Base-by-base conservation (phyloP, 345 rosid genomes). In the Lepidium aucheri region DNA sequence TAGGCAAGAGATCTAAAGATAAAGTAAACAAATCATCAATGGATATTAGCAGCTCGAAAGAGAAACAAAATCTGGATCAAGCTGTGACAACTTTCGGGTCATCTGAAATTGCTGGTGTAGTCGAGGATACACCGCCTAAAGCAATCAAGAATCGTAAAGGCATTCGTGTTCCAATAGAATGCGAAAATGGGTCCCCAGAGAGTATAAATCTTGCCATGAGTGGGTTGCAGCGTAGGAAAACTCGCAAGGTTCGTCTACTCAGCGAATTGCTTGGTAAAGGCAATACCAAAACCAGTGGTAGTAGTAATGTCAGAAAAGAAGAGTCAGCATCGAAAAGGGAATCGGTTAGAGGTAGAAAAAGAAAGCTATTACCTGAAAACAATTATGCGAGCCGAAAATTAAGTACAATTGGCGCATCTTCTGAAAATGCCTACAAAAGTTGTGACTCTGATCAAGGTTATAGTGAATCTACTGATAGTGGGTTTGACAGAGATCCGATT, bases 261-360 rank as follows among this genome's bases (percentile, higher is more conserved):
- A 84, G 86, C n/a, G 99, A 94, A 32, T 79, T 94, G 76, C 58
- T 90, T 77, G 68, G 79, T 70, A 72, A 76, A 68, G 65, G 56
- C 40, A 83, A 69, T 36, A 77, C 53, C 60, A 75, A 73, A 53
- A 65, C 61, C 60, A 47, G 16, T 16, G 65, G 66, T 59, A 62
- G 32, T 61, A 13, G 69, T 45, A 40, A 43, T 22, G 34, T 41
- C 6, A 66, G 60, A 73, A 65, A 51, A 54, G 85, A 70, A 53
- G 79, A 73, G 64, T 61, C 82, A 55, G 66, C 52, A 22, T 77
- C 70, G 24, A 74, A 35, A 62, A 75, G 61, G 54, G 77, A 51
- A 62, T 63, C 74, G 22, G 70, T 53, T 60, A 79, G 67, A 70
- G 71, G 72, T 46, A 79, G 78, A 69, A 95, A 89, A 77, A 79